These are phyloP conservation scores for Fusarium sp. DNA, from an alignment of 2,329 filamentous ascomycete genomes.

Conservation along the genomic window DNA sequence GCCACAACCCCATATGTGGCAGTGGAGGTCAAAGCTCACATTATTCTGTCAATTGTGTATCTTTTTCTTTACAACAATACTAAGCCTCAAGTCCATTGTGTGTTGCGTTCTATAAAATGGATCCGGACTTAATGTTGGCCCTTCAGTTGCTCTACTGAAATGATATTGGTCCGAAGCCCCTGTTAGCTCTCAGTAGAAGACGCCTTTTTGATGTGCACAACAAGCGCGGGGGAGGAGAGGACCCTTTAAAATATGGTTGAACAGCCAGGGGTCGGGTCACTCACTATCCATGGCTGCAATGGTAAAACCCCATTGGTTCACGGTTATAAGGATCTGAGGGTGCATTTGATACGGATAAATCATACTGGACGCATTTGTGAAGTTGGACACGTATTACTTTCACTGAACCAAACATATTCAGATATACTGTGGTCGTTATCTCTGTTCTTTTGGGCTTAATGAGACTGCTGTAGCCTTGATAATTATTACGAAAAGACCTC, in stretches of 20 bases:
- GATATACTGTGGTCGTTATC: not conserved
- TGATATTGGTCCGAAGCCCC: not conserved
- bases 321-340: not conserved
- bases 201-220: not conserved
- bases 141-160: not conserved
- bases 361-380: not conserved
- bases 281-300: conserved; percentile 1
- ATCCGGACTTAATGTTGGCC: not conserved
- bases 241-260: conserved; percentile 8
- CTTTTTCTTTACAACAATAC: conserved; percentile 1
- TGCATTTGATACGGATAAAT: conserved; percentile 59
- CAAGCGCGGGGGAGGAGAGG: conserved; percentile 8
- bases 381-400: not conserved
- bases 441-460: not conserved
- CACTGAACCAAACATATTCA: not conserved
- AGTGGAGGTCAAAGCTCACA: not conserved
- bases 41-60: not conserved
- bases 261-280: not conserved
- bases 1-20: not conserved
- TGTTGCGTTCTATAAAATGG: not conserved
- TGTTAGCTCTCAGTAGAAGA: not conserved
- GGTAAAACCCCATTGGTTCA: conserved; percentile 51
- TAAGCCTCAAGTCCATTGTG: not conserved
- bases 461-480: not conserved
- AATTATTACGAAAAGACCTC: not conserved